Conservation (phyloP, 202 grass and related monocot species). For the Panicum virgatum region DNA sequence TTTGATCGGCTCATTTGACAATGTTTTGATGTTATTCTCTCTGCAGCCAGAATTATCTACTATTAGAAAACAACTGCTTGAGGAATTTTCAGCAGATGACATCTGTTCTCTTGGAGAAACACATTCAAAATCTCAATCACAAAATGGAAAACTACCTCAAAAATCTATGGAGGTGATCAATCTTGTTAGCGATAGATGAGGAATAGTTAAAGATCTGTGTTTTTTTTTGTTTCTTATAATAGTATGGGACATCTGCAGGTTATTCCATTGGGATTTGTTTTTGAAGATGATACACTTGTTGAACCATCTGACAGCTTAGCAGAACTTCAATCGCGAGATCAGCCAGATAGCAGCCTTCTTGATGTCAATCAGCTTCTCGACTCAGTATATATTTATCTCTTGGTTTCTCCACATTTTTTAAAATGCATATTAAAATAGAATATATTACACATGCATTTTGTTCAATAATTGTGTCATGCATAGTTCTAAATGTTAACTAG, state of each 20-base stretch:
- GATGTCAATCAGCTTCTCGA: constrained; percentile 76
- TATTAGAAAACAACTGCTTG: constrained; percentile 73
- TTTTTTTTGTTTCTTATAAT: constrained; percentile 27
- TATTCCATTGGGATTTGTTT: constrained; percentile 60
- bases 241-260: constrained; percentile 52
- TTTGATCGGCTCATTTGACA: constrained; percentile 12
- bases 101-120: constrained; percentile 60
- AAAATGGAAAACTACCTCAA: constrained; percentile 41
- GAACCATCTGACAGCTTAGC: constrained; percentile 58
- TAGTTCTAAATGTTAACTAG: background rate
- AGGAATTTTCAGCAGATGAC: constrained; percentile 86
- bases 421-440: constrained; percentile 15
- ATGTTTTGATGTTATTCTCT: constrained; percentile 22
- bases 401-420: constrained; percentile 8
- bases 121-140: constrained; percentile 33
- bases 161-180: constrained; percentile 58
- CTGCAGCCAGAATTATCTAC: constrained; percentile 64
- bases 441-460: background rate
- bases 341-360: constrained; percentile 49
- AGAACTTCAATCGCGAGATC: constrained; percentile 44
- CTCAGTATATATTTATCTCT: constrained; percentile 57
- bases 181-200: constrained; percentile 10
- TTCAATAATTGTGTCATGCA: background rate
- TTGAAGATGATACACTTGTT: constrained; percentile 70
- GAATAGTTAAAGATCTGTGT: background rate